Evolutionary conservation across 2,329 filamentous ascomycete genomes (phyloP), one percentile per base, ranked within the genome.

Genomic region (Capronia epimyces): DNA sequence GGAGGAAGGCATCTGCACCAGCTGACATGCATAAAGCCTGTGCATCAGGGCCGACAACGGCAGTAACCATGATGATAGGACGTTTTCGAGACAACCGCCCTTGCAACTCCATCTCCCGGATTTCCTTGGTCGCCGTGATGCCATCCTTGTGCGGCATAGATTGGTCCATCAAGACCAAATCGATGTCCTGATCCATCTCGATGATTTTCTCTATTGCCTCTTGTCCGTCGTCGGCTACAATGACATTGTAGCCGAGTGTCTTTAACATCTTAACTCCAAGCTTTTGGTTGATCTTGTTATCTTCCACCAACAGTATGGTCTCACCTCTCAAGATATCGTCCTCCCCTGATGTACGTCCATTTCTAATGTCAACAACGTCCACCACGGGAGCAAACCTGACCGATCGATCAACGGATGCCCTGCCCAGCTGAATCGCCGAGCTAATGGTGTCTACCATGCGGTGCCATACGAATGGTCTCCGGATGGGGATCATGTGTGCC

Each of bases 261-360:
- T 71, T 71, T 7, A 87, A 75, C 77, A 86, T 86, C 60, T 71
- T 81, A 16, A 84, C 76, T n/a, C 86, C 73, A 0, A 87, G 76
- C 41, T 78, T 80, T 46, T 83, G 63, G 34, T 66, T 66, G 52
- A 66, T 65, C 56, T 65, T 62, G 42, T 66, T 66, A 50, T 66
- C 64, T 67, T 87, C 84, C 2, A 82, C 84, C 1, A 87, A 79
- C 2, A 87, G 73, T 55, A 87, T 81, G 9, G 77, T 83, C 9
- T 86, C 71, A 45, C 63, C 62, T 13, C 50, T 53, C 9, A 55
- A 40, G 3, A 43, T 55, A 18, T 27, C 58, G 46, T 57, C 56
- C 21, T 49, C 46, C 15, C 48, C 29, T 21, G 43, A 49, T 44
- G 21, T 42, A 16, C 58, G 25, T 13, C 40, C 43, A 10, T 32